phyloP scores from a whole-genome alignment of 1,284 basidiomycete species.

The Mycena sp. region DNA sequence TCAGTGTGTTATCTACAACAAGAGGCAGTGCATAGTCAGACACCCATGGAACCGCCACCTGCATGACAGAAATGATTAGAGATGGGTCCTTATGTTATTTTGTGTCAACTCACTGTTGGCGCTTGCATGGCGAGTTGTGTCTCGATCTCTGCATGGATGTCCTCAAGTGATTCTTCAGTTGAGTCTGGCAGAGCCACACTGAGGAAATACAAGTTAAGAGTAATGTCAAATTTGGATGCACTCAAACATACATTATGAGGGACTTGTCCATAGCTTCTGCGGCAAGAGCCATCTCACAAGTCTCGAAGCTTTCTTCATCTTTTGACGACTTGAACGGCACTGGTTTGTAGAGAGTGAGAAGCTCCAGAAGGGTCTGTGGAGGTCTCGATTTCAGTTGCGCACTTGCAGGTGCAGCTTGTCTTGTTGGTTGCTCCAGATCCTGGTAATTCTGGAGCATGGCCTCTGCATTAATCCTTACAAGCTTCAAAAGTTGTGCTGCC shows the following conservation, averaged over 20 bases:
- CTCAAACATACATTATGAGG: not conserved
- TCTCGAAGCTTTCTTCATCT: constrained; percentile 3
- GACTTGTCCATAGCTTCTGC: not conserved
- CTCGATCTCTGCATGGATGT: not conserved
- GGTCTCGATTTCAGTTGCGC: not conserved
- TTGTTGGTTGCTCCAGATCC: not conserved
- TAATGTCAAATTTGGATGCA: not conserved
- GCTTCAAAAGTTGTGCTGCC: not conserved
- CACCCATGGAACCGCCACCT: not conserved
- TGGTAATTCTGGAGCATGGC: not conserved
- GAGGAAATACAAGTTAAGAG: not conserved
- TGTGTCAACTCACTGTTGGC: not conserved
- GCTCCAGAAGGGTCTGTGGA: not conserved
- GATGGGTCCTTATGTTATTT: too few relatives aligned
- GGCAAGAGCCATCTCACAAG: not conserved
- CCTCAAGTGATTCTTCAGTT: not conserved
- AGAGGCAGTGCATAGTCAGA: not conserved
- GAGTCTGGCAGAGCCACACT: constrained; percentile 7
- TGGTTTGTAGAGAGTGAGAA: not conserved
- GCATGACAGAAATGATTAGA: not conserved
- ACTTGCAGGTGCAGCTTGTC: not conserved
- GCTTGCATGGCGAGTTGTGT: not conserved
- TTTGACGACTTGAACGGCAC: not conserved
- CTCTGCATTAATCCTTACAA: constrained; percentile 1
- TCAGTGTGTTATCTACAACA: not conserved